A percentile compares a stretch with the other conserved stretches of the same genome.
These are phyloP conservation scores for Paspalum notatum DNA, from an alignment of 176 grass and related monocot species.

Conservation along the genomic window DNA sequence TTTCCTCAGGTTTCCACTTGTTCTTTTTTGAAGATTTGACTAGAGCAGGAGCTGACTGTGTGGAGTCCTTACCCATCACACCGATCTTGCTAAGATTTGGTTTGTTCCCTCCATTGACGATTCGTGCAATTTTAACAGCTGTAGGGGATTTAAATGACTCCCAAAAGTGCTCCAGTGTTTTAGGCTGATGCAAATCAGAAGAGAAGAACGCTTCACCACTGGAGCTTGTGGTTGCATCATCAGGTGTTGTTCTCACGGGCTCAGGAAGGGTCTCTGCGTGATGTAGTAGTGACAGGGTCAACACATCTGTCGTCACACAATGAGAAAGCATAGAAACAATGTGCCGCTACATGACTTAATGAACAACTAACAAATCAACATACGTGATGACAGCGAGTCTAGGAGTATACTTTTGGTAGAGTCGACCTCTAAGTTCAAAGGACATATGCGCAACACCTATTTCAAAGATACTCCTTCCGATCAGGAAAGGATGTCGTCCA, in stretches of 20 bases:
- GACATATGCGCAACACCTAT: slow-evolving; percentile 11
- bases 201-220: slow-evolving; percentile 56
- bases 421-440: neutral
- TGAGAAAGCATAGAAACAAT: slow-evolving; percentile 17
- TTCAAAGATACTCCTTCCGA: neutral
- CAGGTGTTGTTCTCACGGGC: slow-evolving; percentile 30
- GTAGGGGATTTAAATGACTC: slow-evolving; percentile 67
- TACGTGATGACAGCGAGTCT: neutral
- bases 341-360: neutral
- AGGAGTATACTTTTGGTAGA: neutral
- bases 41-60: slow-evolving; percentile 40
- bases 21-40: slow-evolving; percentile 70
- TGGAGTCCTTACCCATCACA: slow-evolving; percentile 42
- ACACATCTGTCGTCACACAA: neutral
- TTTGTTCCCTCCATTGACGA: slow-evolving; percentile 57
- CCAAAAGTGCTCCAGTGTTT: slow-evolving; percentile 68
- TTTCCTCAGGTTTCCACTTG: slow-evolving; percentile 97
- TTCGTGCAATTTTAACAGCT: slow-evolving; percentile 55
- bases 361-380: slow-evolving; percentile 29
- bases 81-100: slow-evolving; percentile 47
- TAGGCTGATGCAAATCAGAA: slow-evolving; percentile 58
- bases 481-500: too few relatives aligned
- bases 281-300: slow-evolving; percentile 20
- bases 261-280: slow-evolving; percentile 47
- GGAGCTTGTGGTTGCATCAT: slow-evolving; percentile 55